Evolutionary conservation across 176 grass and related monocot genomes (phyloP), one percentile per base, ranked within the genome.

Genomic region (Phyllostachys edulis): DNA sequence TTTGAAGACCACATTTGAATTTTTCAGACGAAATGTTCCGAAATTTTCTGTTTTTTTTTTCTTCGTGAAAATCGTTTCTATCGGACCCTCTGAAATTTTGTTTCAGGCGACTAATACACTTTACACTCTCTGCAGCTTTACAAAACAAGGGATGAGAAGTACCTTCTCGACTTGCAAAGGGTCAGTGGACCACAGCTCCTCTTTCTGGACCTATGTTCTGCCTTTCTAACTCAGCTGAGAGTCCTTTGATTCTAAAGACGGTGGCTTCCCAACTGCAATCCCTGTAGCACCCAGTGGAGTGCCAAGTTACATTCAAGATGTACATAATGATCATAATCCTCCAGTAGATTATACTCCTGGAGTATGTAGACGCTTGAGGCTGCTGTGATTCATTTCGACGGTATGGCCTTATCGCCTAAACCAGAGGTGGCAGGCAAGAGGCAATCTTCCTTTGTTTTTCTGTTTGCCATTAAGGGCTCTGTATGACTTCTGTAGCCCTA

Each of bases 111-210:
- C 45, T 90, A 11, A 84, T 80, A 63, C 62, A 63, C 13, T 84
- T 79, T 79, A 4, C 1, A 9, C 24, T 61, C 41, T 37, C 27
- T 90, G 85, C 80, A 96, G 93, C 86, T 99, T 71, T 96, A 99
- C 90, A 99, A 99, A 85, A 96, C 93, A 7, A 94, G 81, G 87
- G 97, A 99, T 37, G 97, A 94, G 66, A 96, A 92, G 60, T 96
- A 99, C 75, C 90, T 96, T 45, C 89, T 99, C 0, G 97, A 99
- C 75, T 84, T 99, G 86, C 93, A 96, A 84, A 94, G 88, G 70
- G 71, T 89, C 13, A 94, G 81, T 51, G 97, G 97, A 21, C 88
- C 93, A 46, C 91, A 92, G 73, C 75, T 96, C 13, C 93, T 96
- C 73, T 99, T 99, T 87, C 88, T 99, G 84, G 91, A 96, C 75